Evolutionary conservation across 1,284 basidiomycete genomes (phyloP).

Genomic region (Vanrija sp.): DNA sequence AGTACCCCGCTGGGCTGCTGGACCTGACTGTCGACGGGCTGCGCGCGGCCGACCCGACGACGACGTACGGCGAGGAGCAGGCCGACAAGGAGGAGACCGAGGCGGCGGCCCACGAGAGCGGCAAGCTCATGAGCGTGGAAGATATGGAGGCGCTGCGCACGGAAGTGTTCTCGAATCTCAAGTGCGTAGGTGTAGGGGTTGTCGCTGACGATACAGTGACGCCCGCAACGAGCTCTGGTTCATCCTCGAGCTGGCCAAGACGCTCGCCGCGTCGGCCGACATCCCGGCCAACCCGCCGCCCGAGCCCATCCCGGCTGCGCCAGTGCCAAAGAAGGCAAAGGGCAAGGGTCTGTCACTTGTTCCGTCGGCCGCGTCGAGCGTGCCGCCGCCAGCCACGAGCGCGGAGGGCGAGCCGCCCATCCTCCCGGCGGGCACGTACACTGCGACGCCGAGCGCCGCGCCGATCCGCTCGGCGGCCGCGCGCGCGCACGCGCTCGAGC

Average conservation of each 20-base stretch:
- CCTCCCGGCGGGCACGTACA: constrained; percentile 31
- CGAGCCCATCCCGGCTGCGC: constrained; percentile 12
- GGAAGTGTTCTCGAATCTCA: constrained; percentile 32
- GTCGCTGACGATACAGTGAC: constrained; percentile 18
- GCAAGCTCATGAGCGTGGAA: constrained; percentile 28
- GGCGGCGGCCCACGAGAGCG: constrained; percentile 13
- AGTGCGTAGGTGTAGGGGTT: constrained; percentile 20
- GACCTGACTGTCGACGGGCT: constrained; percentile 34
- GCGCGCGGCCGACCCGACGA: constrained; percentile 7
- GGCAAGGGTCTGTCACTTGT: constrained; percentile 1
- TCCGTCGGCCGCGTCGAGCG: background rate
- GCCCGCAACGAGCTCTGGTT: constrained; percentile 47
- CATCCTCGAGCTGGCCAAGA: constrained; percentile 40
- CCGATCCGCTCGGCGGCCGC: constrained; percentile 4
- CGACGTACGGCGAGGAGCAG: constrained; percentile 8
- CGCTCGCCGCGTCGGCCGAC: constrained; percentile 23
- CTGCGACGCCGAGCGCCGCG: constrained; percentile 15
- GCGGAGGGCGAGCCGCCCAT: constrained; percentile 27
- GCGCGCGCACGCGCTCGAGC: constrained; percentile 29
- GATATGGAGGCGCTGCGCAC: constrained; percentile 40
- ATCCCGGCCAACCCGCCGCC: constrained; percentile 33
- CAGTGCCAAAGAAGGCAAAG: constrained; percentile 2
- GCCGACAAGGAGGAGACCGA: constrained; percentile 2
- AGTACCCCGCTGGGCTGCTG: constrained; percentile 39
- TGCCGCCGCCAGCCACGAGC: background rate